Evolutionary conservation across 768 basidiomycete species (phyloP).

Genomic region (Collybia nuda): DNA sequence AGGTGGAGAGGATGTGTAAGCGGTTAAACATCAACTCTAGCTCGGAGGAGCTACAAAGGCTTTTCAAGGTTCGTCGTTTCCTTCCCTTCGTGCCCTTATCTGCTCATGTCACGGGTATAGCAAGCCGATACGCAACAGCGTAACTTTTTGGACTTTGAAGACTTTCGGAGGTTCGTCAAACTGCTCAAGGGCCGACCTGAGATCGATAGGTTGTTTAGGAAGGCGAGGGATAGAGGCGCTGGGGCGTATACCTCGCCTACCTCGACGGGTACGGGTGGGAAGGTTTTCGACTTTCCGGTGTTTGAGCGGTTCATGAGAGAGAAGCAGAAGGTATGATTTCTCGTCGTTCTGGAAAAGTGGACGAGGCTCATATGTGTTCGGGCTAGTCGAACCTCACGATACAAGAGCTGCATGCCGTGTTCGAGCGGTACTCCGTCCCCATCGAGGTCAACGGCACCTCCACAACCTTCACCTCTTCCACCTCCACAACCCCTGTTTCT

Average conservation of each 20-base stretch:
- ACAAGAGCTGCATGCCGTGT: slow-evolving; percentile 6
- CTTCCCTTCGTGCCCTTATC: too few relatives aligned
- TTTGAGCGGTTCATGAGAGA: slow-evolving; percentile 48
- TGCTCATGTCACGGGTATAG: slow-evolving; percentile 30
- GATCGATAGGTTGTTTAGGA: slow-evolving; percentile 61
- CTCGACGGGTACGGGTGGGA: slow-evolving; percentile 22
- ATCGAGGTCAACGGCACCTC: neutral
- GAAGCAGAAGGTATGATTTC: slow-evolving; percentile 38
- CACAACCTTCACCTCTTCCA: neutral
- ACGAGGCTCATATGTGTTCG: too few relatives aligned
- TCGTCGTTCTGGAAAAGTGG: too few relatives aligned
- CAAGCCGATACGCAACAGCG: slow-evolving; percentile 57
- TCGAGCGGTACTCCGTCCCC: slow-evolving; percentile 8
- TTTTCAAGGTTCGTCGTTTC: slow-evolving; percentile 57
- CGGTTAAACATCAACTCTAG: slow-evolving; percentile 66
- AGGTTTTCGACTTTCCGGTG: slow-evolving; percentile 35
- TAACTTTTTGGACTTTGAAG: slow-evolving; percentile 70
- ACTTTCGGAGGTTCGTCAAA: slow-evolving; percentile 83
- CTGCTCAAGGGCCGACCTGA: slow-evolving; percentile 85
- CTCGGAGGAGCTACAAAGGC: slow-evolving; percentile 46
- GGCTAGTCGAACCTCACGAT: slow-evolving; percentile 1
- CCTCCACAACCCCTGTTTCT: slow-evolving; percentile 1
- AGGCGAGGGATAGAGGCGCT: slow-evolving; percentile 14
- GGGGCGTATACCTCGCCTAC: too few relatives aligned
- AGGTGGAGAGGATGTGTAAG: slow-evolving; percentile 70